Evolutionary conservation across 768 basidiomycete species (phyloP), one percentile per base, ranked within the genome.

Genomic region (Boletus huronensis): DNA sequence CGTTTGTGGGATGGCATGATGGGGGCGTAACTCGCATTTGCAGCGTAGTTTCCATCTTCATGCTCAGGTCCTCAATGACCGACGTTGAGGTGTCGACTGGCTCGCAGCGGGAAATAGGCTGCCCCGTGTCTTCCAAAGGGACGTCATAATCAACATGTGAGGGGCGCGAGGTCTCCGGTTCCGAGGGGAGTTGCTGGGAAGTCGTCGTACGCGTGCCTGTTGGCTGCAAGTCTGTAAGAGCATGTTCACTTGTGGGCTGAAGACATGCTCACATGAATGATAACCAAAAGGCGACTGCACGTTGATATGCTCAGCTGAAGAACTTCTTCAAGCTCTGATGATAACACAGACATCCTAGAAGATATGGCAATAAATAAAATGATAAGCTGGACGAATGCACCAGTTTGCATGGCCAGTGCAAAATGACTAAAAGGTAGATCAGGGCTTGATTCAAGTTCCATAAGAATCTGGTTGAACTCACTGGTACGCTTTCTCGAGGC

Each of bases 311-410:
- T 50, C 13, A 60, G 60, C n/a, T 69, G 61, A 5, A 82, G 60
- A 38, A 68, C 68, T 9, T 77, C 74, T 2, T 65, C 60, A 2
- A 86, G 57, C 56, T 83, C 82, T 35, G 67, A 61, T 23, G 76
- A 64, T 29, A 87, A 63, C 5, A 67, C 62, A 25, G 71, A 72
- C 64, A 88, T 68, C 53, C 89, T 78, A 3, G 86, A 85, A 41
- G 79, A 71, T 36, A 88, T 78, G 13, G 83, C 87, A 23, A 76
- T 73, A 39, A 91, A 74, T 5, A 81, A 72, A 43, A 93, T 64
- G n/a, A 85, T 69, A 16, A 88, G 65, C 57, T 87, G 85, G 13
- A 87, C 73, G 62, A 93, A 93, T 17, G 88, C 84, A 17, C 85
- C 88, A 1, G 82, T 79, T 64, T 86, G 87, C 76, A 92, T 80